A percentile compares a stretch with the other conserved stretches of the same genome.
Conservation (phyloP, 1,284 basidiomycete genomes). For the Athelia psychrophila region DNA sequence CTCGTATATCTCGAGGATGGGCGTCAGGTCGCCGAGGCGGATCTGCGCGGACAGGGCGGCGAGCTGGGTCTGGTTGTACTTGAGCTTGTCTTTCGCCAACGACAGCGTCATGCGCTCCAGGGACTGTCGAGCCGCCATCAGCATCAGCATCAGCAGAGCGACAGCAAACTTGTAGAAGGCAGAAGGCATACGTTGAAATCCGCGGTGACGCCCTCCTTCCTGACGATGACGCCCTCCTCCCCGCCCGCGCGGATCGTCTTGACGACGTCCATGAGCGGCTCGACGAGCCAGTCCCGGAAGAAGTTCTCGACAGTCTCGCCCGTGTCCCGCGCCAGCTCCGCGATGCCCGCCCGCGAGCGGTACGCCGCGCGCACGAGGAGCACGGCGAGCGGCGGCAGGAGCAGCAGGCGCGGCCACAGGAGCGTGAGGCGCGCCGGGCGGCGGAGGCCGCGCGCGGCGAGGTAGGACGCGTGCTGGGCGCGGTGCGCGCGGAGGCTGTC, state of each 20-base stretch:
- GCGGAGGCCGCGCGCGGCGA: conserved; percentile 37
- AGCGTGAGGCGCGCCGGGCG: conserved; percentile 59
- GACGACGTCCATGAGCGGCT: conserved; percentile 81
- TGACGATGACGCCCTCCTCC: conserved; percentile 71
- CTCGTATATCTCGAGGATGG: conserved; percentile 89
- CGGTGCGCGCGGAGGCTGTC: conserved; percentile 25
- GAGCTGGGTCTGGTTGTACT: conserved; percentile 62
- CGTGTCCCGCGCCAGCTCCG: conserved; percentile 58
- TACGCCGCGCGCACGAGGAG: conserved; percentile 48
- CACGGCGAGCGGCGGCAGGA: conserved; percentile 61
- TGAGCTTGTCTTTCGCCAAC: conserved; percentile 79
- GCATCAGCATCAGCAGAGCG: background rate
- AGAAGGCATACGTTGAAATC: conserved; percentile 66
- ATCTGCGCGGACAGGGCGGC: conserved; percentile 66
- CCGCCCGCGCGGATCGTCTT: conserved; percentile 82
- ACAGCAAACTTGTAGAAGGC: background rate
- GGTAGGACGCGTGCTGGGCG: conserved; percentile 25
- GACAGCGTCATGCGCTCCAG: conserved; percentile 92
- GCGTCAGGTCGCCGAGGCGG: conserved; percentile 81
- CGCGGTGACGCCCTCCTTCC: conserved; percentile 73
- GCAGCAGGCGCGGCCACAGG: conserved; percentile 65
- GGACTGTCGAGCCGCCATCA: conserved; percentile 47
- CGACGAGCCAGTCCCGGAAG: conserved; percentile 82
- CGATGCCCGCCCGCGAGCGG: conserved; percentile 46
- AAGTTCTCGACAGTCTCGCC: conserved; percentile 76